Conservation (phyloP, 345 rosid genomes). For the Iberis pinnata region DNA sequence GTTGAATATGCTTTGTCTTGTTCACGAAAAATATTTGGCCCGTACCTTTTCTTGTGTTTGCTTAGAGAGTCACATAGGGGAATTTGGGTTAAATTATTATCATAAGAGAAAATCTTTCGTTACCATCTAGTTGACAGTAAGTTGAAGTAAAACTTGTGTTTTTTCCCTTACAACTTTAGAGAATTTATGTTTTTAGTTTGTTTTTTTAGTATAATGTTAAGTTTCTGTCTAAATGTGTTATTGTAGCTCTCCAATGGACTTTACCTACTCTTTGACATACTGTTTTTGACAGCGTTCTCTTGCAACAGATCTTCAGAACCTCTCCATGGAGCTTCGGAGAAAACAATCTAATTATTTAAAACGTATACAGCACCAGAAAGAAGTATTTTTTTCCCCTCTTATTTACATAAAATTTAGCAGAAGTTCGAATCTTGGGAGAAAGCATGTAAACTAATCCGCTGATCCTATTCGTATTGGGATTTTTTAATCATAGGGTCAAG, state of each 20-base stretch:
- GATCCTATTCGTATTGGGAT: conserved; percentile 2
- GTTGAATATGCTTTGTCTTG: conserved; percentile 4
- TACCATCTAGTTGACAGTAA: neutral
- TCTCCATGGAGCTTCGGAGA: conserved; percentile 64
- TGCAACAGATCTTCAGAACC: conserved; percentile 73
- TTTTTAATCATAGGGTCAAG: conserved; percentile 40
- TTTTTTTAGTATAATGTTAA: neutral
- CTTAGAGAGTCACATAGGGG: neutral
- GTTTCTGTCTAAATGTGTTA: conserved; percentile 8
- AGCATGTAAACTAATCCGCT: neutral
- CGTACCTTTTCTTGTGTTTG: neutral
- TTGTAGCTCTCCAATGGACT: conserved; percentile 21
- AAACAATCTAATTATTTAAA: conserved; percentile 67
- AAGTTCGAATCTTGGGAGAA: neutral
- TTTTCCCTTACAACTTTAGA: neutral
- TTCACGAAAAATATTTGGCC: neutral
- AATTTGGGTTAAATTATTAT: neutral
- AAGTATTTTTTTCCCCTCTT: conserved; percentile 31
- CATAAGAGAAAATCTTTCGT: neutral
- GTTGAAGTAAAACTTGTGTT: neutral
- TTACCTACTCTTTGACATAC: conserved; percentile 27
- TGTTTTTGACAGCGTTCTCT: conserved; percentile 57
- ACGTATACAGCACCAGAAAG: conserved; percentile 59
- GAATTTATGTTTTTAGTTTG: neutral
- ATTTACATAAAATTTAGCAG: neutral